Conservation (phyloP, 352 stramenopile genomes). For the Pythium dissotocum region DNA sequence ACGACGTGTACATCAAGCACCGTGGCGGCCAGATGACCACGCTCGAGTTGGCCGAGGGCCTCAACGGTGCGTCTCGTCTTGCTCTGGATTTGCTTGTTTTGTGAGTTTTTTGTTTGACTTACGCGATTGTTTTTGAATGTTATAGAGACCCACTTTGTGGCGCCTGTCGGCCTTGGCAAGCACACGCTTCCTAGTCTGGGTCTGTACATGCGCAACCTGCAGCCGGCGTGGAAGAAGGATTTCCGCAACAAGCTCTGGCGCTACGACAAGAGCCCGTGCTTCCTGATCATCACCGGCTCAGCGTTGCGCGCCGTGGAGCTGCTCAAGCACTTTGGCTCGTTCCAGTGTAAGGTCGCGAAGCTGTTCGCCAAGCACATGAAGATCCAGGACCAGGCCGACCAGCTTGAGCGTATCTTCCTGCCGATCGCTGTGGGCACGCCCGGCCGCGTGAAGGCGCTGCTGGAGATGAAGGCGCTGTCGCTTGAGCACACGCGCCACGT, state of each 20-base stretch:
- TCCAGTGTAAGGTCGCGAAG: constrained; percentile 94
- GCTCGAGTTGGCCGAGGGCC: constrained; percentile 76
- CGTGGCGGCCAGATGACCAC: constrained; percentile 78
- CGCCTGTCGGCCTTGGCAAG: constrained; percentile 66
- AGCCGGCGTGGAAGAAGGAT: constrained; percentile 73
- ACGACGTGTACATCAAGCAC: constrained; percentile 75
- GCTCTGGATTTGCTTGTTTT: neutral
- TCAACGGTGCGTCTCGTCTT: constrained; percentile 49
- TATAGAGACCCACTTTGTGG: constrained; percentile 69
- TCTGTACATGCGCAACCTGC: constrained; percentile 73
- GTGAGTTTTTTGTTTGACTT: neutral
- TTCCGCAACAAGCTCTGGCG: constrained; percentile 77
- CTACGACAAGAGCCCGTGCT: constrained; percentile 88
- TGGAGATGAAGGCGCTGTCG: constrained; percentile 77
- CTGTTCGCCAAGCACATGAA: constrained; percentile 96
- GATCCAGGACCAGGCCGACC: constrained; percentile 85
- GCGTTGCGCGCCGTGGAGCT: constrained; percentile 90
- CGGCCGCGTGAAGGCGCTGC: constrained; percentile 71
- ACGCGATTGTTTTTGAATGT: neutral
- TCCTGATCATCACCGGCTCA: constrained; percentile 92
- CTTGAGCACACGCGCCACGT: constrained; percentile 79
- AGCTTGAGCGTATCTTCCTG: constrained; percentile 69
- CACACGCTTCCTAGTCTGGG: constrained; percentile 74
- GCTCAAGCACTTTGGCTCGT: constrained; percentile 87
- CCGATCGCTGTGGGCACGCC: constrained; percentile 83